Conservation (phyloP, 2,329 filamentous ascomycete genomes). For the Xylariaceae sp. region DNA sequence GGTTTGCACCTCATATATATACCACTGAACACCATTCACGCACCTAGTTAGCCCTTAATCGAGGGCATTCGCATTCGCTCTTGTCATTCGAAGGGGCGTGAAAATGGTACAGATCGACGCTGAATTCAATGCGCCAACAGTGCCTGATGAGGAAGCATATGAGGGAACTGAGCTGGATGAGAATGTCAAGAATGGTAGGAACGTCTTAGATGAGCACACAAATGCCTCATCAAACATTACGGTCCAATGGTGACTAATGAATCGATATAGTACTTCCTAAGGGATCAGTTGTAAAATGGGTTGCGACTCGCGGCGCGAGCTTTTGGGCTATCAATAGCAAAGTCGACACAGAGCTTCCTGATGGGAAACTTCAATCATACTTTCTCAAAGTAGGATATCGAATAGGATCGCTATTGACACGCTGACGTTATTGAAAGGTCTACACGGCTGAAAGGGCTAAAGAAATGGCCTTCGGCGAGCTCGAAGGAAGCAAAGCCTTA, state of each 20-base stretch:
- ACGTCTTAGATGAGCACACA: not conserved
- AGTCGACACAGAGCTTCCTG: not conserved
- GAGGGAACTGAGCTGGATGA: conserved; percentile 1
- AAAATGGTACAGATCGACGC: not conserved
- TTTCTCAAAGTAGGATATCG: conserved; percentile 1
- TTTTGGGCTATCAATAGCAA: conserved; percentile 1
- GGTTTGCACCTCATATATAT: too few species aligned
- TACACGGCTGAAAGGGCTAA: conserved; percentile 9
- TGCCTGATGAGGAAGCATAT: conserved; percentile 1
- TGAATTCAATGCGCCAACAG: conserved; percentile 1
- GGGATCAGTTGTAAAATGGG: not conserved
- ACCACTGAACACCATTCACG: too few species aligned
- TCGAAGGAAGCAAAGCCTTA: conserved; percentile 2
- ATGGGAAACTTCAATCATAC: not conserved
- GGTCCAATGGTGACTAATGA: not conserved
- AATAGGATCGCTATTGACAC: not conserved
- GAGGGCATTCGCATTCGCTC: not conserved
- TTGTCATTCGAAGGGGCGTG: not conserved
- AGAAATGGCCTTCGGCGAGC: conserved; percentile 14
- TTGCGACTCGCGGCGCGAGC: not conserved
- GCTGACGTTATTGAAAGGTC: not conserved
- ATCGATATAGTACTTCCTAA: not conserved
- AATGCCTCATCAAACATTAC: not conserved
- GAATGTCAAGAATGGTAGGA: conserved; percentile 1
- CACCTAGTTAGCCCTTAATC: too few species aligned